These are phyloP conservation scores for Penicillium subrubescens DNA, from an alignment of 495 filamentous ascomycete genomes.

Conservation along the genomic window DNA sequence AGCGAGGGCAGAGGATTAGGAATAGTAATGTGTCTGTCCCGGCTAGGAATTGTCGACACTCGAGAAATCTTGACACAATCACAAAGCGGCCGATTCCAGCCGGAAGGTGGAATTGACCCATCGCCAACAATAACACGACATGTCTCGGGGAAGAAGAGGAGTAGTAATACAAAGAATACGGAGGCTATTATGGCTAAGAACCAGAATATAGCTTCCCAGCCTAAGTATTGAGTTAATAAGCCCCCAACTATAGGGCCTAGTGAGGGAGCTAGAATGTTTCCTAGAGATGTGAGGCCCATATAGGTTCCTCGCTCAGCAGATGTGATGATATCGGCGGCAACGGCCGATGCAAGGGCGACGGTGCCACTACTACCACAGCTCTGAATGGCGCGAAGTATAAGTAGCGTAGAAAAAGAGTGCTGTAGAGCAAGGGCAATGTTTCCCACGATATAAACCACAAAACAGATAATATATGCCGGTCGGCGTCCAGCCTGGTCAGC, in stretches of 20 bases:
- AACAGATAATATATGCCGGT: constrained; percentile 49
- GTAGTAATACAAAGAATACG: constrained; percentile 34
- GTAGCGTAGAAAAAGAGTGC: constrained; percentile 43
- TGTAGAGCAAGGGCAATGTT: constrained; percentile 53
- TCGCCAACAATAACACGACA: constrained; percentile 46
- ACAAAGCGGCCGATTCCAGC: constrained; percentile 28
- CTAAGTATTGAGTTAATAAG: constrained; percentile 60
- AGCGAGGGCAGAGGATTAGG: constrained; percentile 36
- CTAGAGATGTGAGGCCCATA: constrained; percentile 42
- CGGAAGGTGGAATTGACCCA: constrained; percentile 29
- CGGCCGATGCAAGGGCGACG: constrained; percentile 45
- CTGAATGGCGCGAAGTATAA: constrained; percentile 53
- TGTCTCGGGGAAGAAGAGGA: constrained; percentile 46
- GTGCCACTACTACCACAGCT: constrained; percentile 53
- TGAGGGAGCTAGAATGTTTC: constrained; percentile 37
- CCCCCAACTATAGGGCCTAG: constrained; percentile 68
- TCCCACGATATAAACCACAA: constrained; percentile 47
- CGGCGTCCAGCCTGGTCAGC: constrained; percentile 53
- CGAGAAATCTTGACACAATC: constrained; percentile 42
- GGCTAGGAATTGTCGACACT: constrained; percentile 35
- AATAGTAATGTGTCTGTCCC: constrained; percentile 3
- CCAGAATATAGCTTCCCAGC: constrained; percentile 78
- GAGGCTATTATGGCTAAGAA: constrained; percentile 62
- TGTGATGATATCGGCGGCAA: constrained; percentile 50
- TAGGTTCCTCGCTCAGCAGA: constrained; percentile 51